phyloP scores from a whole-genome alignment of 495 filamentous ascomycete species.

The Hypoxylon intermedium region DNA sequence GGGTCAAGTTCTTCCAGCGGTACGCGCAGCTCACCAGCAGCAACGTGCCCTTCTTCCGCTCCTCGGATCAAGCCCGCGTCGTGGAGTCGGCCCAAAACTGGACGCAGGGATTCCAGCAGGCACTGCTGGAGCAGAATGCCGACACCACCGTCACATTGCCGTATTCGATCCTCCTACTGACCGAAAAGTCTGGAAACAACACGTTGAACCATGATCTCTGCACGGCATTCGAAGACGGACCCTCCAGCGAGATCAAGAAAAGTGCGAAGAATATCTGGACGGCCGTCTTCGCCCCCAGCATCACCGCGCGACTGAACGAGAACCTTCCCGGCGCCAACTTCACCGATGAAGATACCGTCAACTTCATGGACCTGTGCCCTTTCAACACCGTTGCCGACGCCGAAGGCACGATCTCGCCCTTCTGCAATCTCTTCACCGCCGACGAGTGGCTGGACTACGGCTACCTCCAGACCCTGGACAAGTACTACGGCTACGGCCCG shows the following conservation, averaged over 20 bases:
- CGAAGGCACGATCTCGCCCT: slow-evolving; percentile 58
- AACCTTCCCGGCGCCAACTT: slow-evolving; percentile 68
- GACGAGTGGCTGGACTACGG: slow-evolving; percentile 77
- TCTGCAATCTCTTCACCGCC: slow-evolving; percentile 74
- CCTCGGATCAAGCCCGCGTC: slow-evolving; percentile 74
- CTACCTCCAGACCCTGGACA: slow-evolving; percentile 75
- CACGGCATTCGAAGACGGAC: slow-evolving; percentile 64
- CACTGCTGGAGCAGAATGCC: slow-evolving; percentile 57
- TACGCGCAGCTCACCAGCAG: slow-evolving; percentile 65
- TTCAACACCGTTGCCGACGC: slow-evolving; percentile 73
- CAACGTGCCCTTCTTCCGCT: slow-evolving; percentile 71
- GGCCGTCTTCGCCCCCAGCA: slow-evolving; percentile 63
- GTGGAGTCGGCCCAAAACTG: slow-evolving; percentile 76
- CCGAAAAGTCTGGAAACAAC: slow-evolving; percentile 70
- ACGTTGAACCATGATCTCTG: slow-evolving; percentile 77
- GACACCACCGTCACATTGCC: slow-evolving; percentile 50
- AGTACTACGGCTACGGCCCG: slow-evolving; percentile 79
- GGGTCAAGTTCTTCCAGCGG: slow-evolving; percentile 72
- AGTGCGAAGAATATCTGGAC: slow-evolving; percentile 62
- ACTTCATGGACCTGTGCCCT: slow-evolving; percentile 85
- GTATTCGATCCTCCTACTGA: slow-evolving; percentile 69
- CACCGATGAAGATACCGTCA: slow-evolving; percentile 62
- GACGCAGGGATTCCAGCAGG: slow-evolving; percentile 71
- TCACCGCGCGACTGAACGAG: slow-evolving; percentile 66
- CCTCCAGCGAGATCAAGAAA: slow-evolving; percentile 53